Conservation (phyloP, 371 early-diverging fungal species). For the Chytridium lagenaria region DNA sequence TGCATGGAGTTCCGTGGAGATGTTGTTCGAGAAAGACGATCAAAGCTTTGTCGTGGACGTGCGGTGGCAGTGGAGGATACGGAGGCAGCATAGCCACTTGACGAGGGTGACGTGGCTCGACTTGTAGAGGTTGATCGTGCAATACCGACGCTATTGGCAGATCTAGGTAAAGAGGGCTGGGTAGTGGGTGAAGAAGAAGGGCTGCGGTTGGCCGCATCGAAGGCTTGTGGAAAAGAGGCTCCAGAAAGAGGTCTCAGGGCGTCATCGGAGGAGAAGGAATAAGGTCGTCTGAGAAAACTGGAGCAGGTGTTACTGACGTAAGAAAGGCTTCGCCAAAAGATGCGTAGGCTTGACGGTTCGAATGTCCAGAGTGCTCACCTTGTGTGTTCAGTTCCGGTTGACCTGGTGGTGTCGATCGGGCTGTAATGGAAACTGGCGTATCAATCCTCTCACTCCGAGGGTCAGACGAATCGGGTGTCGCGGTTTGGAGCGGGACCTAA, state of each 20-base stretch:
- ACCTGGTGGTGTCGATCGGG: no score
- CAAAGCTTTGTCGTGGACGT: constrained; percentile 2
- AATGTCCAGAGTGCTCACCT: no score
- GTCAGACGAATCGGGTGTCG: neutral
- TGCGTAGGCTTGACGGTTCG: no score
- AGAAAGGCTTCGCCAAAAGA: no score
- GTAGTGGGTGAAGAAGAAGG: neutral
- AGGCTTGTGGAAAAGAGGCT: neutral
- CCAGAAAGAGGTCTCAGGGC: neutral
- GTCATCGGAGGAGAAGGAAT: constrained; percentile 11
- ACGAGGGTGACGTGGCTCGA: constrained; percentile 13
- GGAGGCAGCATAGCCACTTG: constrained; percentile 17
- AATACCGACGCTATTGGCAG: neutral
- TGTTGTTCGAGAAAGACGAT: neutral
- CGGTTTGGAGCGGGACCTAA: neutral
- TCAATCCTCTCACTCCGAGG: no score
- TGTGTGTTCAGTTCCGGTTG: no score
- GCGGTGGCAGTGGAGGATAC: constrained; percentile 9
- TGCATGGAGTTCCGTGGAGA: constrained; percentile 6
- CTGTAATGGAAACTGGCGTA: no score
- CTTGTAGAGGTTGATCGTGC: neutral
- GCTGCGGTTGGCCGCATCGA: neutral
- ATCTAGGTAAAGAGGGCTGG: neutral
- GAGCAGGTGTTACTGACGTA: no score
- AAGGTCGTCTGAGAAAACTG: neutral